Base-by-base conservation (phyloP, 441 rosid genomes). In the Croton setiger region DNA sequence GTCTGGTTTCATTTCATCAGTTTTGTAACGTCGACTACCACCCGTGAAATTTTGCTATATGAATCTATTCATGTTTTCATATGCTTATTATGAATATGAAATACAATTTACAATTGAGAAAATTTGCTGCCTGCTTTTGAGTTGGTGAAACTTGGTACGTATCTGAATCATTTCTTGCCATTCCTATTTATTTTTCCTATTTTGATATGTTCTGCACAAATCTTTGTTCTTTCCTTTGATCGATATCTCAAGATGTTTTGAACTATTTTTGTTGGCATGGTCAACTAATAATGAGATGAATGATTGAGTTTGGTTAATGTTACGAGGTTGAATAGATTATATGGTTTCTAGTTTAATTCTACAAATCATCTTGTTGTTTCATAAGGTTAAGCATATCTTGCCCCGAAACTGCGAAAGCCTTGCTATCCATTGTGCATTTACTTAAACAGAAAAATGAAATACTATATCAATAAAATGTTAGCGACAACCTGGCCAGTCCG, bases 121-220 rank as follows among this genome's bases (percentile, higher is more conserved):
- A 33, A 67, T 67, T 33, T 23, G 47, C 62, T 49, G 67, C 52
- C 54, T 66, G 76, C 51, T 62, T 18, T 44, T 49, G 15, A 36
- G 63, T 71, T 49, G 61, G 14, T 11, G 8, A 35, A 45, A n/a
- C 51, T 63, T 44, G 76, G 80, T 74, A 54, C 54, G 73, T 17
- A 35, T 20, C 47, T 15, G 11, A 14, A 54, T 47, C 66, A 23
- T 61, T 53, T 60, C 4, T 18, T 4, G 60, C 18, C 20, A 12
- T 4, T 18, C 36, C 27, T 39, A 23, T 35, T 51, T 36, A 49
- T 52, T 27, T 2, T 68, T 58, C 35, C 5, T 23, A 47, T 62
- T 66, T 35, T 66, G 37, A 27, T 43, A 68, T 47, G 7, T 31
- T 35, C 36, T 56, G 12, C 47, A 27, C 18, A 2, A 21, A 15